Evolutionary conservation across 2,329 filamentous ascomycete genomes (phyloP).

Genomic region (Raffaelea deltoideospora): DNA sequence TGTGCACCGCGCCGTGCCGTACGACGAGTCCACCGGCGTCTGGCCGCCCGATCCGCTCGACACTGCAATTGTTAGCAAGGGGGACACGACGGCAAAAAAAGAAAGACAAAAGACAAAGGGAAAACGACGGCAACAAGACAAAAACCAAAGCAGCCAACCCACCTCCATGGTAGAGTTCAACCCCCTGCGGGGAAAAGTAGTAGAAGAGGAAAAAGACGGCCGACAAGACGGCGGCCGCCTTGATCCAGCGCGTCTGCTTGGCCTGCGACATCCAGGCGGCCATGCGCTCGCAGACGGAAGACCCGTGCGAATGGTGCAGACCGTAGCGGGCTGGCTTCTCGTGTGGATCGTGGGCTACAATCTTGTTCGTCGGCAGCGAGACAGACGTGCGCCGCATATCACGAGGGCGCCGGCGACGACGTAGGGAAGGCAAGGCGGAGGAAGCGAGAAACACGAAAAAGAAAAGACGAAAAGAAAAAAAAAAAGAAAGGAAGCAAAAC

Average conservation of each 20-base stretch:
- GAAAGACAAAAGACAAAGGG: background rate
- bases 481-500: background rate
- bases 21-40: conserved; percentile 41
- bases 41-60: too few relatives aligned
- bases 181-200: conserved; percentile 44
- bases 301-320: conserved; percentile 27
- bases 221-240: conserved; percentile 47
- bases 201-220: conserved; percentile 46
- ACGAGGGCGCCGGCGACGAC: background rate
- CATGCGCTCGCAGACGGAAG: conserved; percentile 35
- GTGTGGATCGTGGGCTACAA: conserved; percentile 44
- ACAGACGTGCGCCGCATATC: conserved; percentile 51
- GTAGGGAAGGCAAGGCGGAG: background rate
- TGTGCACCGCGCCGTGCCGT: conserved; percentile 60
- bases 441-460: background rate
- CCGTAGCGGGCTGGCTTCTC: conserved; percentile 50
- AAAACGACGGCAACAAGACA: background rate
- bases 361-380: conserved; percentile 46
- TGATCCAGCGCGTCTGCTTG: conserved; percentile 50
- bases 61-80: too few relatives aligned
- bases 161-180: conserved; percentile 36
- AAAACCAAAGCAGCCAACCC: conserved; percentile 5
- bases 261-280: conserved; percentile 46
- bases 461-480: background rate
- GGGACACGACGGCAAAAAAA: conserved; percentile 5